These are phyloP conservation scores for Zea mays DNA, from an alignment of 176 grass and related monocot species.

Conservation along the genomic window Zm-B73-REFERENCE-NAM-5.0 NC_050102.1:8845501-8846000, in stretches of 20 bases:
- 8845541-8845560: slow-evolving; percentile 12
- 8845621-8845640: background rate
- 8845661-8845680: background rate
- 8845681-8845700: slow-evolving; percentile 1
- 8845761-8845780: slow-evolving; percentile 3
- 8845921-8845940: slow-evolving; percentile 4
- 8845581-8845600: background rate
- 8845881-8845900: slow-evolving; percentile 39
- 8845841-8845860: slow-evolving; percentile 34
- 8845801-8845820: slow-evolving; percentile 6
- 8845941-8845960: background rate
- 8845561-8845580: background rate
- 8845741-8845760: slow-evolving; percentile 6
- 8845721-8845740: slow-evolving; percentile 16
- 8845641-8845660: background rate
- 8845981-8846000: background rate
- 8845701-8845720: background rate
- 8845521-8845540: background rate
- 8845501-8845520: background rate
- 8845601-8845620: background rate
- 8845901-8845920: slow-evolving; percentile 29
- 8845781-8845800: background rate
- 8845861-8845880: slow-evolving; percentile 17
- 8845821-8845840: background rate
- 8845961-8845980: slow-evolving; percentile 27